These are phyloP conservation scores for Globisporangium emineosum DNA, from an alignment of 352 stramenopile species.

Conservation along the genomic window DNA sequence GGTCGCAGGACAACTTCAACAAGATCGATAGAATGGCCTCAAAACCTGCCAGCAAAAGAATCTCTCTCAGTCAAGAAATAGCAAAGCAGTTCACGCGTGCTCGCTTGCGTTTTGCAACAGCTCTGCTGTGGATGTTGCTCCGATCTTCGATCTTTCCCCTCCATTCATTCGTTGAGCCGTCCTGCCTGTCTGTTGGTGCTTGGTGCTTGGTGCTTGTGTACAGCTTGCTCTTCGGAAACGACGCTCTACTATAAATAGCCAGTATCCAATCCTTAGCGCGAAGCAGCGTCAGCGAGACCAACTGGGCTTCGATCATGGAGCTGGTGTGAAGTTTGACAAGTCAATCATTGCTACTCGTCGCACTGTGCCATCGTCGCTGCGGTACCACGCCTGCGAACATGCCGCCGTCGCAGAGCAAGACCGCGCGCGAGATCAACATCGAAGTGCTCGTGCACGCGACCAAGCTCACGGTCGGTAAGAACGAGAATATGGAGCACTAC, in stretches of 20 bases:
- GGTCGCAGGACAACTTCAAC: conserved; percentile 2
- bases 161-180: not conserved
- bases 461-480: conserved; percentile 65
- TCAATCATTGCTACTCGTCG: not conserved
- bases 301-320: not conserved
- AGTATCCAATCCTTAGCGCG: no score
- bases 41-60: not conserved
- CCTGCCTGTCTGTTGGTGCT: not conserved
- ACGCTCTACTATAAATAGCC: not conserved
- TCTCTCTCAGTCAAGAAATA: not conserved
- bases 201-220: not conserved
- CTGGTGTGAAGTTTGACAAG: not conserved
- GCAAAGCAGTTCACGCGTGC: not conserved
- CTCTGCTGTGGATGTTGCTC: no score
- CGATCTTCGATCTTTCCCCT: not conserved
- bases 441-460: conserved; percentile 59
- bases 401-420: not conserved
- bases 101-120: not conserved
- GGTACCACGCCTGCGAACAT: not conserved
- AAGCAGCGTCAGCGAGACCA: not conserved
- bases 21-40: not conserved
- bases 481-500: conserved; percentile 60
- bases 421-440: conserved; percentile 48
- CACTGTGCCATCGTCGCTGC: not conserved
- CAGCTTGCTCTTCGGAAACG: not conserved